Evolutionary conservation across 805 yeast genomes (phyloP).

Genomic region (Ascoidea asiatica): DNA sequence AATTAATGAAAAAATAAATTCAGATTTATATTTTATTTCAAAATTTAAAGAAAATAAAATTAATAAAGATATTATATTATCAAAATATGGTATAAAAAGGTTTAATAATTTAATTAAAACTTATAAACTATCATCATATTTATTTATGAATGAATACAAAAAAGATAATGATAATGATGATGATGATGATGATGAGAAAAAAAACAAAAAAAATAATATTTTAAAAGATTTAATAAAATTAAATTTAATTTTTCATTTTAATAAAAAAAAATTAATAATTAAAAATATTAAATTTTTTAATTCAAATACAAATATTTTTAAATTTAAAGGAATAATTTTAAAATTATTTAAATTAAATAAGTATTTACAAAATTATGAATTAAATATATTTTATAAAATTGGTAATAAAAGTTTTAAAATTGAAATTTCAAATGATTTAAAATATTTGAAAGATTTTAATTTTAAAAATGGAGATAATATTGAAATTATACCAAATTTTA

Average conservation of each 20-base stretch:
- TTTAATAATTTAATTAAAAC: conserved; percentile 5
- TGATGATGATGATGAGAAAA: not conserved
- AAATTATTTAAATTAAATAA: no score
- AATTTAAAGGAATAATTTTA: no score
- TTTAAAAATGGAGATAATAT: not conserved
- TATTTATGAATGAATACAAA: conserved; percentile 1
- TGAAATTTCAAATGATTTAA: not conserved
- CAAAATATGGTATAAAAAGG: conserved; percentile 7
- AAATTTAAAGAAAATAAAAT: conserved; percentile 21
- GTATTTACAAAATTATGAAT: not conserved
- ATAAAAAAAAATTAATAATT: no score
- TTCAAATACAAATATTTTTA: not conserved
- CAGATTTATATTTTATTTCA: conserved; percentile 55
- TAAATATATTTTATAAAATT: no score
- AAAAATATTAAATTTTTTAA: no score
- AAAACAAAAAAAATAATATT: conserved; percentile 1
- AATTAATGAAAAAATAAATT: conserved; percentile 36
- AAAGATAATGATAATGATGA: not conserved
- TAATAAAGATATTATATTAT: not conserved
- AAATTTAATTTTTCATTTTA: not conserved
- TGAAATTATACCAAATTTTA: not conserved
- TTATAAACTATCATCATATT: not conserved
- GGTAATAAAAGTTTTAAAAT: not conserved
- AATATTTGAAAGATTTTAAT: not conserved
- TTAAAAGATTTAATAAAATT: not conserved